Evolutionary conservation across 208 protist species (phyloP).

Genomic region (Crithidia bombi): DNA sequence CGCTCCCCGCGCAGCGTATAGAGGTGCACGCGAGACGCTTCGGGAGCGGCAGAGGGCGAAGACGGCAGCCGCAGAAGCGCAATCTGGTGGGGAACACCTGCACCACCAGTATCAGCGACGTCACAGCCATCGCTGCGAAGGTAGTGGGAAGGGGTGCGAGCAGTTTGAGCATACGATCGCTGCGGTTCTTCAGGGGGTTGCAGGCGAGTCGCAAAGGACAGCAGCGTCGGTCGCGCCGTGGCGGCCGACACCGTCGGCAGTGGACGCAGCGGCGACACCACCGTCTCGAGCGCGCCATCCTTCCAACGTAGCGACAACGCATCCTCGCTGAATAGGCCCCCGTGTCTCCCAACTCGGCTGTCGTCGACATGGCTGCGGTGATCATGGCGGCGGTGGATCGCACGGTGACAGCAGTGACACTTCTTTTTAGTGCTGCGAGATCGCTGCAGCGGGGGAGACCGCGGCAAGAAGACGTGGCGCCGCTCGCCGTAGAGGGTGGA

Average conservation of each 20-base stretch:
- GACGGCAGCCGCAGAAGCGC: conserved; percentile 16
- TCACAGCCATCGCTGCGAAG: neutral
- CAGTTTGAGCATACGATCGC: conserved; percentile 7
- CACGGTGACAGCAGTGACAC: conserved; percentile 24
- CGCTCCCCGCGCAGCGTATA: conserved; percentile 31
- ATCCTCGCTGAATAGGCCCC: neutral
- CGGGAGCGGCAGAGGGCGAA: neutral
- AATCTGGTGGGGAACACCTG: neutral
- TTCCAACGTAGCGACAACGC: conserved; percentile 5
- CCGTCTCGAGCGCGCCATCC: neutral
- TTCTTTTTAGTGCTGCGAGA: neutral
- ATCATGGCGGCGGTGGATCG: neutral
- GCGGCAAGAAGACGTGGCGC: neutral
- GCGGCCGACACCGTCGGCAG: neutral
- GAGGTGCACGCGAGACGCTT: conserved; percentile 18
- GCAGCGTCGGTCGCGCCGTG: conserved; percentile 15
- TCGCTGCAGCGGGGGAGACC: neutral
- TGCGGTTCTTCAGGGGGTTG: conserved; percentile 44
- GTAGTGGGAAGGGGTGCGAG: neutral
- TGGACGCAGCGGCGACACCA: conserved; percentile 4
- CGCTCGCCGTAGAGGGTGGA: neutral
- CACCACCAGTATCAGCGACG: neutral
- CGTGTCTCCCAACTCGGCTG: no score
- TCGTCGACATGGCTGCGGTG: neutral
- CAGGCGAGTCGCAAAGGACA: conserved; percentile 23